phyloP scores from a whole-genome alignment of 495 filamentous ascomycete species.

The Annulohypoxylon maeteangense region DNA sequence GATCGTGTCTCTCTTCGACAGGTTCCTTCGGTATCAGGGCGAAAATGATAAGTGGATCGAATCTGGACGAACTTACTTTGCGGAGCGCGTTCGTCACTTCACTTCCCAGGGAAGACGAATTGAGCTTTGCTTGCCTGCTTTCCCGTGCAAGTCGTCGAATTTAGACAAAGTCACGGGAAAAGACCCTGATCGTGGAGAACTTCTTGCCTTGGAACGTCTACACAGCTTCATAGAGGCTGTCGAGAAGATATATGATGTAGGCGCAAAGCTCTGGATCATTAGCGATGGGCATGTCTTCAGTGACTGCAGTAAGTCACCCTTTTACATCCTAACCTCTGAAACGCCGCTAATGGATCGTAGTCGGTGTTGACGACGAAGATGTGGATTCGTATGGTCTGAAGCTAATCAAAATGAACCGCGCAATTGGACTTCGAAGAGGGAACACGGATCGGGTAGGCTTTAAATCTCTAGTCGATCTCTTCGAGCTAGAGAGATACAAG shows the following conservation, averaged over 20 bases:
- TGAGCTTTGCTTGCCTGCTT: conserved; percentile 48
- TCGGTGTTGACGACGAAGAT: conserved; percentile 53
- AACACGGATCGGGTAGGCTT: conserved; percentile 39
- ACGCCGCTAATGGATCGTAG: no score
- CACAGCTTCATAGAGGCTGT: conserved; percentile 46
- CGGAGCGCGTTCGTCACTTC: conserved; percentile 41
- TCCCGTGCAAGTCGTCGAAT: conserved; percentile 52
- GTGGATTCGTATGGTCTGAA: conserved; percentile 50
- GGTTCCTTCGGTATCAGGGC: conserved; percentile 37
- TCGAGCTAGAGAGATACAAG: conserved; percentile 28
- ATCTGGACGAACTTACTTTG: conserved; percentile 39
- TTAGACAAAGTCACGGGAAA: conserved; percentile 43
- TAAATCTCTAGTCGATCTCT: conserved; percentile 45
- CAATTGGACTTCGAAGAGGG: conserved; percentile 28
- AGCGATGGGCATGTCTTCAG: conserved; percentile 59
- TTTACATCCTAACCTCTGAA: neutral
- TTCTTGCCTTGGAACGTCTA: conserved; percentile 47
- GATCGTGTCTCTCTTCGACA: conserved; percentile 41
- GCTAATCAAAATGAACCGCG: conserved; percentile 48
- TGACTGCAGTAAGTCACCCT: conserved; percentile 49
- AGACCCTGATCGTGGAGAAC: conserved; percentile 46
- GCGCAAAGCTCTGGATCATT: conserved; percentile 51
- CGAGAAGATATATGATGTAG: conserved; percentile 48
- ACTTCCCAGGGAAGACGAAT: conserved; percentile 35
- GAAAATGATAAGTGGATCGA: conserved; percentile 37